Percentiles rank a stretch among this genome's conserved stretches.
Conservation (phyloP, 2,329 filamentous ascomycete species). For the Annulohypoxylon truncatum region DNA sequence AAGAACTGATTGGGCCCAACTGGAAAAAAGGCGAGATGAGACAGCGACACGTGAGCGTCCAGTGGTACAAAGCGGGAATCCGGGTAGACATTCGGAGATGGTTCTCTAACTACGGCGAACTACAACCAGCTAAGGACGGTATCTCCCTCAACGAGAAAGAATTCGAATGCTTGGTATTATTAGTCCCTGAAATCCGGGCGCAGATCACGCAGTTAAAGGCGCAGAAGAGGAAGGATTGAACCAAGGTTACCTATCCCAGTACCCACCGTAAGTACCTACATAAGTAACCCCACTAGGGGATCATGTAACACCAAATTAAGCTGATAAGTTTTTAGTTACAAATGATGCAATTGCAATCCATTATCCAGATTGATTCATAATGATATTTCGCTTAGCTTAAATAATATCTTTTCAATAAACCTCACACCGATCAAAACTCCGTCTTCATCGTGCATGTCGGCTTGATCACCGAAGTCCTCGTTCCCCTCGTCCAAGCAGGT, state of each 20-base stretch:
- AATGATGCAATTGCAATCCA: neutral
- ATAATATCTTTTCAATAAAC: neutral
- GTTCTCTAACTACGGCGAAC: neutral
- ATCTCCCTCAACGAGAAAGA: neutral
- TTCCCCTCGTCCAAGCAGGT: neutral
- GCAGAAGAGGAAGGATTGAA: neutral
- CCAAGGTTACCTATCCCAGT: too few relatives aligned
- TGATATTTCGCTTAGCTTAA: neutral
- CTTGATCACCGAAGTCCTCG: neutral
- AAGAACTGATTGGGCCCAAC: neutral
- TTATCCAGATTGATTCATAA: neutral
- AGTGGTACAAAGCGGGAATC: neutral
- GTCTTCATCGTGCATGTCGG: neutral
- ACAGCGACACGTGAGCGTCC: neutral
- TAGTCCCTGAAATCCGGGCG: neutral
- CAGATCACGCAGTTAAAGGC: neutral
- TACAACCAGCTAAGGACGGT: neutral
- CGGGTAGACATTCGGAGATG: slow-evolving; percentile 1
- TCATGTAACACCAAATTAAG: neutral
- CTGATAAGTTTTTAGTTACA: too few relatives aligned
- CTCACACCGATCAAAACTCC: neutral
- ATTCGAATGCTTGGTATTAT: neutral
- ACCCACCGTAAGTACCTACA: too few relatives aligned
- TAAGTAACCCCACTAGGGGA: neutral
- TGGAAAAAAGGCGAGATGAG: too few relatives aligned